Conservation (phyloP, 208 protist genomes). For the Zelonia costaricensis region DNA sequence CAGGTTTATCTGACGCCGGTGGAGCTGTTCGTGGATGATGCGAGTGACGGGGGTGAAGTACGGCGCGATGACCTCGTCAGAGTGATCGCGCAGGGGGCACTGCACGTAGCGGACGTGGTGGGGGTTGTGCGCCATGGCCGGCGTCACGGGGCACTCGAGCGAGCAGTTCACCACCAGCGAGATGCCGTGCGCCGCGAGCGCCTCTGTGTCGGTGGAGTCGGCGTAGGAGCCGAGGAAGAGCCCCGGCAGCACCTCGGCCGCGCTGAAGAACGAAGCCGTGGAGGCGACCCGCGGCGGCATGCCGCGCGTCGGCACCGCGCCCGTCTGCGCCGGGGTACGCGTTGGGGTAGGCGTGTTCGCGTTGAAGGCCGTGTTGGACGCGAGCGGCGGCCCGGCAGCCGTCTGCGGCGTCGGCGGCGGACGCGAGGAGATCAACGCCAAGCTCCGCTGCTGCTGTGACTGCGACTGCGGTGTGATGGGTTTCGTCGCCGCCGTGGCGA, state of each 20-base stretch:
- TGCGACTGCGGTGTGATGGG: not conserved
- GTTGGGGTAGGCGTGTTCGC: too few relatives aligned
- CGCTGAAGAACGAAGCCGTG: slow-evolving; percentile 29
- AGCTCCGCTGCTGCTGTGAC: too few relatives aligned
- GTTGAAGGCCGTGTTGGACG: too few relatives aligned
- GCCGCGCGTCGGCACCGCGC: not conserved
- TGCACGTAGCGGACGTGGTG: slow-evolving; percentile 57
- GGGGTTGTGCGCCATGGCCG: slow-evolving; percentile 36
- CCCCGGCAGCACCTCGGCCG: slow-evolving; percentile 63
- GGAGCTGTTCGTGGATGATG: slow-evolving; percentile 78
- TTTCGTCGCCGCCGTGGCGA: not conserved
- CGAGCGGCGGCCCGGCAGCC: too few relatives aligned
- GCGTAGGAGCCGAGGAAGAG: slow-evolving; percentile 66
- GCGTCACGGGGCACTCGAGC: slow-evolving; percentile 51
- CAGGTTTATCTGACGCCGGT: slow-evolving; percentile 43
- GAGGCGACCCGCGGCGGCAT: not conserved
- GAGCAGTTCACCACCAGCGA: slow-evolving; percentile 76
- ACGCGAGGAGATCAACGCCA: too few relatives aligned
- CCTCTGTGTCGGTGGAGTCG: slow-evolving; percentile 41
- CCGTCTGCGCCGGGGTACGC: not conserved
- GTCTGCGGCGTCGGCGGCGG: too few relatives aligned
- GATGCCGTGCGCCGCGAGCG: slow-evolving; percentile 41
- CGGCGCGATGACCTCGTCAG: slow-evolving; percentile 58
- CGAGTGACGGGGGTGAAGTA: slow-evolving; percentile 61
- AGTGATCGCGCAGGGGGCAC: slow-evolving; percentile 67